A percentile compares a stretch with the other conserved stretches of the same genome.
Evolutionary conservation across 768 basidiomycete genomes (phyloP).

Genomic region (Galerina marginata): DNA sequence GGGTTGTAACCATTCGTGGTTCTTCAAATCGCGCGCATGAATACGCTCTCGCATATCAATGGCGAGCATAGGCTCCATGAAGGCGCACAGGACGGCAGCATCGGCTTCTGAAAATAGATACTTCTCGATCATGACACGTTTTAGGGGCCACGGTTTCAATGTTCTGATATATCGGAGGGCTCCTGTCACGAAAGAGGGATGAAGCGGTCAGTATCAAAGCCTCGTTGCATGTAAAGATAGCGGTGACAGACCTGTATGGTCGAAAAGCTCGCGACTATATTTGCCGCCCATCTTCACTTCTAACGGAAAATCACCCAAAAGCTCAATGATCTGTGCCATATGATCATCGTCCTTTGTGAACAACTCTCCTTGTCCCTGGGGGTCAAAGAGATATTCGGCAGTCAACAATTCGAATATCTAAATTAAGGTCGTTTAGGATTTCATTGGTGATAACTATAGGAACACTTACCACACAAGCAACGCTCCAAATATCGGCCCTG

Average conservation of each 20-base stretch:
- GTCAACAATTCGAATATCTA: slow-evolving; percentile 89
- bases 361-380: slow-evolving; percentile 77
- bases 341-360: slow-evolving; percentile 96
- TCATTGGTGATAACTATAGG: slow-evolving; percentile 1
- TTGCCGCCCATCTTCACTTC: slow-evolving; percentile 84
- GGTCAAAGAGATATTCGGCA: slow-evolving; percentile 92
- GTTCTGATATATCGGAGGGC: slow-evolving; percentile 73
- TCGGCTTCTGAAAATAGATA: slow-evolving; percentile 73
- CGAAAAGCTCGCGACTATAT: slow-evolving; percentile 86
- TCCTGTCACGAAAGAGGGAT: slow-evolving; percentile 42
- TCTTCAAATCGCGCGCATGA: slow-evolving; percentile 73
- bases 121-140: slow-evolving; percentile 88
- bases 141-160: slow-evolving; percentile 81
- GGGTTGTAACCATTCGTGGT: slow-evolving; percentile 73
- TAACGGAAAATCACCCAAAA: slow-evolving; percentile 78
- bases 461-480: slow-evolving; percentile 77
- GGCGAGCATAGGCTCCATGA: slow-evolving; percentile 78
- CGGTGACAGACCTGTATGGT: slow-evolving; percentile 58
- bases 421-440: not conserved
- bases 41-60: slow-evolving; percentile 72
- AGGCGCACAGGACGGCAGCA: slow-evolving; percentile 62
- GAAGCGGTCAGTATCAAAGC: slow-evolving; percentile 1
- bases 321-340: slow-evolving; percentile 92
- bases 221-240: slow-evolving; percentile 9
- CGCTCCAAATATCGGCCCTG: slow-evolving; percentile 89